Evolutionary conservation across 2,329 filamentous ascomycete species (phyloP).

Genomic region (Sporothrix globosa): DNA sequence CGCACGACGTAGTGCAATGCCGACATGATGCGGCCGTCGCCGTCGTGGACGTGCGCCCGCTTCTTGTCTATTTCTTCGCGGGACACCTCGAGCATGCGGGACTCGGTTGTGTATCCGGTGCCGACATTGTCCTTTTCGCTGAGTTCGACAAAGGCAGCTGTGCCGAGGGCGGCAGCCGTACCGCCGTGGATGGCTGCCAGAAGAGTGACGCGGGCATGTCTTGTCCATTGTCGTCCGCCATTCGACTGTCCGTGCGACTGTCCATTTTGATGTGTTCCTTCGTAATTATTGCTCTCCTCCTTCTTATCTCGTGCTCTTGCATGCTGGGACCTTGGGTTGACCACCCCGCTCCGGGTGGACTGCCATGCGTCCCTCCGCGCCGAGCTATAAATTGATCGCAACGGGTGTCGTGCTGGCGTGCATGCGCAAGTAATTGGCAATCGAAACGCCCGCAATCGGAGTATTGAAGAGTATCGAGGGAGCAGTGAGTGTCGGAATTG

Average conservation of each 20-base stretch:
- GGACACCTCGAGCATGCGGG: constrained; percentile 84
- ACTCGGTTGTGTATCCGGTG: constrained; percentile 70
- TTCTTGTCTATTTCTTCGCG: constrained; percentile 72
- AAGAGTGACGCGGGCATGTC: constrained; percentile 36
- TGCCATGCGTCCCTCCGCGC: not conserved
- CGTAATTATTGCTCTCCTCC: not conserved
- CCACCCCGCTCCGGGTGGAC: not conserved
- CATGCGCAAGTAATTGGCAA: not conserved
- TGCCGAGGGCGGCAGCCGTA: constrained; percentile 51
- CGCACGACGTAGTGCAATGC: constrained; percentile 64
- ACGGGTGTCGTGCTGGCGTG: not conserved
- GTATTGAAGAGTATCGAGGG: not conserved
- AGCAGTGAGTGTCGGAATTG: not conserved
- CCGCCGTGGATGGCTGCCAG: constrained; percentile 48
- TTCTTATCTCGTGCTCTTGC: not conserved
- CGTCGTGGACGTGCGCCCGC: constrained; percentile 54
- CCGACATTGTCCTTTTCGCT: constrained; percentile 58
- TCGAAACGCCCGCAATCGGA: not conserved
- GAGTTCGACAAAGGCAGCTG: constrained; percentile 61
- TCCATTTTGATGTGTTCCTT: constrained; percentile 11
- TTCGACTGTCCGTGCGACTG: not conserved
- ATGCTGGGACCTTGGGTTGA: not conserved
- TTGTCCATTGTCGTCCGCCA: constrained; percentile 32
- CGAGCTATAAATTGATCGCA: not conserved
- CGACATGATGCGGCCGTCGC: constrained; percentile 62